Evolutionary conservation across 106 monocot species (phyloP), one percentile per base, ranked within the genome.

Genomic region (Dioscorea dumetorum): DNA sequence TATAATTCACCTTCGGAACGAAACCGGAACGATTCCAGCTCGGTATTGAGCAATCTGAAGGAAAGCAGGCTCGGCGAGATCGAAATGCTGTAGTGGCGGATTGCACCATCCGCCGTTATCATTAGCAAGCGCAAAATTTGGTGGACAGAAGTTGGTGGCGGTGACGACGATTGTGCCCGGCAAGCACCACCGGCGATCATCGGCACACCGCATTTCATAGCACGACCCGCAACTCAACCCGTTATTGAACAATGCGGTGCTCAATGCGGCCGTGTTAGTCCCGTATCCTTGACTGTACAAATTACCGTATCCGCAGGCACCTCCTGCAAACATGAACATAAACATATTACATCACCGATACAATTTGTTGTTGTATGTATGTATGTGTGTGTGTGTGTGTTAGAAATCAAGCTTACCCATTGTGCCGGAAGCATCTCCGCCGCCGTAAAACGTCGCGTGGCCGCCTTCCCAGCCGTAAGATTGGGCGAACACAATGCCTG

Each of bases 31-130:
- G 62, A 88, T 82, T 3, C 88, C 88, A 21, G 88, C 88, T 18
- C 84, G 78, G 76, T 84, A 88, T 71, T 81, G 78, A 6, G 81
- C 88, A 52, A 88, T 84, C 57, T 82, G 81, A n/a, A 88, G 78
- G 70, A 84, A 88, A 24, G 81, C 78, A 0, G 88, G 88, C 73
- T 88, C 73, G 41, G 88, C 81, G 67, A 88, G 63, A 67, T 88
- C 88, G 61, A 88, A 88, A 79, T 88, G 88, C 28, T 81, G 84
- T 13, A 72, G 73, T 7, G 88, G 88, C n/a, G 84, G 88, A 75
- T 88, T 79, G 81, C 88, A 88, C 88, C 88, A 88, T 24, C 88
- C 88, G 52, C 88, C 88, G 57, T 88, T 74, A 81, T 87, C 83
- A 67, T 72, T 87, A 66, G 87, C 24, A 16, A 80, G 76, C 0